Evolutionary conservation across 192 early-diverging fungal genomes (phyloP).

Genomic region (Coemansia sp.): DNA sequence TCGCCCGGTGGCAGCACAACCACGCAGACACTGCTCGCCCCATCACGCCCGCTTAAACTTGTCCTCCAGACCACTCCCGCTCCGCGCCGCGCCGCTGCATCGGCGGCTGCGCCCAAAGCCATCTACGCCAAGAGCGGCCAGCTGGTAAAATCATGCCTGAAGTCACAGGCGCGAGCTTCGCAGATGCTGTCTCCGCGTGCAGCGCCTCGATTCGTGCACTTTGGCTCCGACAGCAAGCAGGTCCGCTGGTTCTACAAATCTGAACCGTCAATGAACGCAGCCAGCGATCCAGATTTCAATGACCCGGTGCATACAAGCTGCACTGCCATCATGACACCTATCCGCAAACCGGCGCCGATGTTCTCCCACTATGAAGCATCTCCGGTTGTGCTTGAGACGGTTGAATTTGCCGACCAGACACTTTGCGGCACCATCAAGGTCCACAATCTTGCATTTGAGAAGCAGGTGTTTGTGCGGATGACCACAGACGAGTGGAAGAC

Average conservation of each 20-base stretch:
- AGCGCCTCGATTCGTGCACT: conserved; percentile 58
- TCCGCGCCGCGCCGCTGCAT: neutral
- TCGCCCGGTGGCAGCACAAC: conserved; percentile 4
- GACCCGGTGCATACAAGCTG: neutral
- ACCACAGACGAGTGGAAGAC: conserved; percentile 78
- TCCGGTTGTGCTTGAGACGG: conserved; percentile 58
- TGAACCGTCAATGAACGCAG: conserved; percentile 55
- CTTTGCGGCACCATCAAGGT: conserved; percentile 70
- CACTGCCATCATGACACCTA: conserved; percentile 1
- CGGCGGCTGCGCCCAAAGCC: neutral
- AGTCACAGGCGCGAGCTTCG: neutral
- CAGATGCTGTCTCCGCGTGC: neutral
- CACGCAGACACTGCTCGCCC: conserved; percentile 4
- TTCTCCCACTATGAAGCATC: conserved; percentile 36
- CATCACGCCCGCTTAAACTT: conserved; percentile 12
- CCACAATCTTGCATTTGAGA: conserved; percentile 83
- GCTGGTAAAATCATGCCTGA: conserved; percentile 24
- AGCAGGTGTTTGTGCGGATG: conserved; percentile 69
- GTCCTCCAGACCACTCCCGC: conserved; percentile 14
- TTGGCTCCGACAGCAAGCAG: conserved; percentile 59
- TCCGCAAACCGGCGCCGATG: conserved; percentile 35
- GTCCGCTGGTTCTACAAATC: conserved; percentile 61
- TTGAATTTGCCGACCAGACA: conserved; percentile 40
- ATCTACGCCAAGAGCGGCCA: conserved; percentile 5
- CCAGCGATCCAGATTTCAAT: conserved; percentile 13